These are phyloP conservation scores for Fusarium sp. DNA, from an alignment of 2,329 filamentous ascomycete species.

Conservation along the genomic window DNA sequence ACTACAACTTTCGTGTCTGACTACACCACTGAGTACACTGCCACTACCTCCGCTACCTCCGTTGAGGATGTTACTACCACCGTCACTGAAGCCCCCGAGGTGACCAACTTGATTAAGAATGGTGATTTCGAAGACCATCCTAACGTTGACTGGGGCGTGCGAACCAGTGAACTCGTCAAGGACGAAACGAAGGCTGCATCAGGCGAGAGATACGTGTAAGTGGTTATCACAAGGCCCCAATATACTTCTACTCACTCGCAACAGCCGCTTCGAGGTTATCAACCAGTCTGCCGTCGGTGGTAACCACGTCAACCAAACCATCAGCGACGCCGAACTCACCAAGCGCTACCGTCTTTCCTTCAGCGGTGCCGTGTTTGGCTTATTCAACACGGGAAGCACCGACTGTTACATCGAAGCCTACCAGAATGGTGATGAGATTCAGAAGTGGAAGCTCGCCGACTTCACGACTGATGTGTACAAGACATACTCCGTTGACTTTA, in stretches of 20 bases:
- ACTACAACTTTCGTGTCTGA: background rate
- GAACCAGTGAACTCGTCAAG: background rate
- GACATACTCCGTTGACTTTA: fast-evolving
- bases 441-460: background rate
- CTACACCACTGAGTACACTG: background rate
- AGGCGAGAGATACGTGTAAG: background rate
- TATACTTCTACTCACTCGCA: fast-evolving
- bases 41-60: background rate
- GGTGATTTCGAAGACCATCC: background rate
- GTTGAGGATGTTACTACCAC: background rate
- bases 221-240: fast-evolving
- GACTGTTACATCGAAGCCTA: too few relatives aligned
- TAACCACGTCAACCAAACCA: conserved; percentile 1
- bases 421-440: too few relatives aligned
- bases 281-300: background rate
- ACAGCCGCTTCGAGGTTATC: background rate
- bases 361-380: background rate
- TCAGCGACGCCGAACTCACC: background rate
- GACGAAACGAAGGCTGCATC: background rate
- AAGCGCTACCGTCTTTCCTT: background rate
- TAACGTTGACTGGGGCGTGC: background rate
- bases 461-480: background rate
- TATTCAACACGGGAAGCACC: background rate
- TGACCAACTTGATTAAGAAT: background rate
- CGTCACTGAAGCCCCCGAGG: fast-evolving